Conservation (phyloP, 345 rosid genomes). For the Eutrema yunnanense region DNA sequence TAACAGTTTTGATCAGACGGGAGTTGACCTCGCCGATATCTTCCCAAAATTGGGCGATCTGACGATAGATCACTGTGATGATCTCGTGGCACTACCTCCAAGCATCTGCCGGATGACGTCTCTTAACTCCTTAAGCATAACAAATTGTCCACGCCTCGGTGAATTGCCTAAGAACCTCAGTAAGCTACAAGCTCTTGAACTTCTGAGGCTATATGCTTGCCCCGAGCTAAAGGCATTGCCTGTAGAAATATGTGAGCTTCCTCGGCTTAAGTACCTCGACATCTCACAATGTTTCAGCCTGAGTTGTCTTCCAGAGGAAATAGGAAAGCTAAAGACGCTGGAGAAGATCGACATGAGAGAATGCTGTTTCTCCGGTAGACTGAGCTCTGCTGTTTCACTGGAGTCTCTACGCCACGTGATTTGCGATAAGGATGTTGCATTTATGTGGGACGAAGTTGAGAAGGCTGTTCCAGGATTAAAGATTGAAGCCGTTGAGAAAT, state of each 20-base stretch:
- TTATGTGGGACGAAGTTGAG: conserved; percentile 47
- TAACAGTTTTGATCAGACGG: conserved; percentile 48
- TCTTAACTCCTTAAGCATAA: conserved; percentile 62
- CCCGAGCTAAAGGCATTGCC: conserved; percentile 59
- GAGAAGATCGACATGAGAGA: conserved; percentile 97
- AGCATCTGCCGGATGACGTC: conserved; percentile 45
- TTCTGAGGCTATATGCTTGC: conserved; percentile 74
- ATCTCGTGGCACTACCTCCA: conserved; percentile 52
- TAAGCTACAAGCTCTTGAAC: conserved; percentile 39
- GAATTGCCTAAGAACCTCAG: conserved; percentile 52
- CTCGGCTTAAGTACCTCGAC: conserved; percentile 56
- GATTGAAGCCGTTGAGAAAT: conserved; percentile 62
- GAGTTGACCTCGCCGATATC: conserved; percentile 36
- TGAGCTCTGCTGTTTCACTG: conserved; percentile 42
- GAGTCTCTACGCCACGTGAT: conserved; percentile 51
- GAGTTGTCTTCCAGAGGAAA: conserved; percentile 50
- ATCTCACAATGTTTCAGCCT: conserved; percentile 70
- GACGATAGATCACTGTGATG: conserved; percentile 76
- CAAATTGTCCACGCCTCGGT: conserved; percentile 72
- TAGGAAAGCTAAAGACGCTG: conserved; percentile 45
- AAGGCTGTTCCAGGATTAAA: conserved; percentile 37
- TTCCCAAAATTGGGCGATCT: conserved; percentile 67
- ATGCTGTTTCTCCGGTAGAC: conserved; percentile 43
- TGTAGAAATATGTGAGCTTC: conserved; percentile 45
- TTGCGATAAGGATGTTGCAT: conserved; percentile 69